Evolutionary conservation across 345 rosid genomes (phyloP).

Genomic region (Syzygium oleosum): DNA sequence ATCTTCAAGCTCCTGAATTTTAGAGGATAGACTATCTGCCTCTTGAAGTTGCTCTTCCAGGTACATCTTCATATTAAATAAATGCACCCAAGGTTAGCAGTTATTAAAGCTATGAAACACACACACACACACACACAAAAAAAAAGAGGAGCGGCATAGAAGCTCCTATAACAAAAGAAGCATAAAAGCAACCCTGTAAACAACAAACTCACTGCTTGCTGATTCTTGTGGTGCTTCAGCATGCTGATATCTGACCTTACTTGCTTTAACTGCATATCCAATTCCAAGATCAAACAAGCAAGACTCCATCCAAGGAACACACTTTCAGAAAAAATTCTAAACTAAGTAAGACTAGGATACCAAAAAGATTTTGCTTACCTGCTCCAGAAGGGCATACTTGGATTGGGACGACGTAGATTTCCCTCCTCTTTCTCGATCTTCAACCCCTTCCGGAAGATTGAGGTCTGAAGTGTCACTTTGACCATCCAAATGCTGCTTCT

Average conservation of each 20-base stretch:
- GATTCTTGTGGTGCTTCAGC: constrained; percentile 42
- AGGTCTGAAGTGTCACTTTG: constrained; percentile 49
- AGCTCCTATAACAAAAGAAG: not conserved
- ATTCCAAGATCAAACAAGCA: not conserved
- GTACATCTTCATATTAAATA: constrained; percentile 24
- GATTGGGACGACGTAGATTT: constrained; percentile 30
- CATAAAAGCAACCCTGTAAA: not conserved
- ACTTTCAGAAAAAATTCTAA: not conserved
- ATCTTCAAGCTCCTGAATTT: constrained; percentile 60
- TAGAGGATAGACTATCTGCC: constrained; percentile 58
- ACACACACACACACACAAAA: not conserved
- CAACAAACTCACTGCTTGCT: constrained; percentile 42
- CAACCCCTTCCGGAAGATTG: constrained; percentile 37
- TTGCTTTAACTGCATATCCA: constrained; percentile 52
- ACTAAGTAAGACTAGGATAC: not conserved
- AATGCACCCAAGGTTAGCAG: not conserved
- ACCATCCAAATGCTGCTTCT: constrained; percentile 35
- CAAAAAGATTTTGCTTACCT: constrained; percentile 36
- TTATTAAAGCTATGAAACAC: not conserved
- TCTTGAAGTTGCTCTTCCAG: constrained; percentile 61
- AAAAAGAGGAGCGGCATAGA: not conserved
- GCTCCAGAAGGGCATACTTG: constrained; percentile 38
- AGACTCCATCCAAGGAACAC: not conserved
- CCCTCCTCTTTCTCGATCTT: constrained; percentile 38
- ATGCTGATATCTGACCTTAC: constrained; percentile 33